Base-by-base conservation (phyloP, 306 rosid species). In the Gleditsia sinensis region DNA sequence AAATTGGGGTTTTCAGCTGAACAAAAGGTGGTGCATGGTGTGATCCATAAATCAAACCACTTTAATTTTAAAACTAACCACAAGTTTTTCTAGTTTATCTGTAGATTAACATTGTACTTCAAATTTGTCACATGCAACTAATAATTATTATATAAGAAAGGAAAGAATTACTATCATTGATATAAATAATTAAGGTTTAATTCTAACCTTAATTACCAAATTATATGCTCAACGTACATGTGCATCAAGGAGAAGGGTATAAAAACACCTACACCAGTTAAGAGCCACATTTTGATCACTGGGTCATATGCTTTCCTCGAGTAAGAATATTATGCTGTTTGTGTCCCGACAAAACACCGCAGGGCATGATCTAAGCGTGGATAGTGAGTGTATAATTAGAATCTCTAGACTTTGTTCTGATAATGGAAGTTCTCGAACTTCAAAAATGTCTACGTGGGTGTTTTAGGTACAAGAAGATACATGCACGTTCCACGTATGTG, bases 401-500 rank as follows among this genome's bases (percentile, higher is more conserved):
- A 67, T 78, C 27, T 71, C 71, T 42, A 64, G 61, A 61, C 68
- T 14, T 39, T 68, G 62, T 71, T 73, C 69, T 25, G 82, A 75
- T 73, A 77, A 85, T 60, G 25, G 19, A 54, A 30, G 78, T 21
- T 17, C 62, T 72, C 19, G 46, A 76, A 78, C 55, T 78, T 66
- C 40, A 51, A 80, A 48, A 79, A 20, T 59, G 55, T 61, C 66
- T 59, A 79, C 81, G 89, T 82, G 90, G 88, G 43, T 48, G 75
- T 50, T 68, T 61, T 72, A 33, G 82, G 70, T 43, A 83, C 21
- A 39, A 61, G 28, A 60, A 59, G 83, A 83, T 88, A 77, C 96
- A 88, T 88, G 96, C 87, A 86, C 68, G 78, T 85, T 71, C 86
- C 86, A 86, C 86, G 82, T 77, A 72, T 37, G 66, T 16, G 65